Conservation (phyloP, 2,329 filamentous ascomycete species). For the Plectosphaerella plurivora region DNA sequence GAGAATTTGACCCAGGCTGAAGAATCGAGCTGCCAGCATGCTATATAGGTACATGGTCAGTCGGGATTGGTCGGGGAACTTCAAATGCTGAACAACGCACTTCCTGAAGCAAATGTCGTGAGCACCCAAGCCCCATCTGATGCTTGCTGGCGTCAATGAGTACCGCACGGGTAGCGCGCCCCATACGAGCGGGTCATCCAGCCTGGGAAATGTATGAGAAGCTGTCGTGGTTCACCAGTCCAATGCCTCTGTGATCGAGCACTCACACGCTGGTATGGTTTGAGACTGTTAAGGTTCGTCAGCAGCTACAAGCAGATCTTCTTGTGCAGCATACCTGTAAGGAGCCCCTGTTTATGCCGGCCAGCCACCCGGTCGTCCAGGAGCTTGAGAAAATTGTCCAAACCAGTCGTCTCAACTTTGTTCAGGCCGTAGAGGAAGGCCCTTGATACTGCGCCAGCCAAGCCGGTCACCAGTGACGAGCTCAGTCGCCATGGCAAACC, state of each 20-base stretch:
- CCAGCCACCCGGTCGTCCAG: conserved; percentile 67
- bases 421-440: conserved; percentile 73
- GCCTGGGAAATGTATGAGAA: conserved; percentile 41
- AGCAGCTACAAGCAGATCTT: not conserved
- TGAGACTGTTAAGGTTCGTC: conserved; percentile 52
- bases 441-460: conserved; percentile 66
- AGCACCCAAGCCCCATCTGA: conserved; percentile 85
- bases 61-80: not conserved
- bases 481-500: conserved; percentile 66
- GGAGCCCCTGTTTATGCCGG: conserved; percentile 67
- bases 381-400: conserved; percentile 69
- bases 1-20: conserved; percentile 82
- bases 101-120: conserved; percentile 95
- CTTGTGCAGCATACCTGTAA: conserved; percentile 52
- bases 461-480: conserved; percentile 71
- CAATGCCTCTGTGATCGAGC: conserved; percentile 5
- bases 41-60: conserved; percentile 34
- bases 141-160: conserved; percentile 65
- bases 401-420: conserved; percentile 69
- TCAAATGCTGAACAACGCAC: conserved; percentile 33
- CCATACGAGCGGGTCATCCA: conserved; percentile 95
- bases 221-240: not conserved
- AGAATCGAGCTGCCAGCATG: conserved; percentile 66
- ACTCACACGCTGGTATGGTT: conserved; percentile 88
- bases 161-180: conserved; percentile 77